phyloP scores from a whole-genome alignment of 1,284 basidiomycete species.

The Abortiporus biennis region DNA sequence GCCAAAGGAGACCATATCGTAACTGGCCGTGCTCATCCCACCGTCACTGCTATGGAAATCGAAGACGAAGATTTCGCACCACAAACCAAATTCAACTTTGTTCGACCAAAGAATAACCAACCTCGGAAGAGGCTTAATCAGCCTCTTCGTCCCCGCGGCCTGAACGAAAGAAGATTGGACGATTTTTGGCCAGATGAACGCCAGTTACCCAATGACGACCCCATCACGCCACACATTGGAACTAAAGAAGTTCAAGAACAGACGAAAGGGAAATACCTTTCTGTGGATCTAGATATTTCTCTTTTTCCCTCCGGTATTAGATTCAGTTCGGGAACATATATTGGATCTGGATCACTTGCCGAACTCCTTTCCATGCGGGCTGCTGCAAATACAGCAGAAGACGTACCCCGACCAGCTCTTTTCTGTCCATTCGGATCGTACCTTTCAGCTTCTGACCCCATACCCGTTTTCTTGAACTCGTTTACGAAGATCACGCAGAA shows the following conservation, averaged over 20 bases:
- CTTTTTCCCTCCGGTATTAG: constrained; percentile 43
- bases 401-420: constrained; percentile 8
- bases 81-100: not conserved
- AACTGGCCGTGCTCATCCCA: constrained; percentile 6
- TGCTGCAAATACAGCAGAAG: constrained; percentile 7
- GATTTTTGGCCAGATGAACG: not conserved
- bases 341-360: constrained; percentile 50
- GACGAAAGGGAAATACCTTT: constrained; percentile 1
- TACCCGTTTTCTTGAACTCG: constrained; percentile 18
- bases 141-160: no score
- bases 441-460: constrained; percentile 10
- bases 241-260: not conserved
- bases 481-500: constrained; percentile 20
- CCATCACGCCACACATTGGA: not conserved
- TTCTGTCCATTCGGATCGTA: constrained; percentile 15
- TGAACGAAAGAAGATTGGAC: constrained; percentile 1
- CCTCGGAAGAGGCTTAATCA: not conserved
- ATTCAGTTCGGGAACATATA: constrained; percentile 44
- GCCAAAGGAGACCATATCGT: not conserved
- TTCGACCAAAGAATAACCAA: not conserved
- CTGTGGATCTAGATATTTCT: constrained; percentile 41
- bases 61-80: constrained; percentile 4
- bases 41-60: constrained; percentile 4
- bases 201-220: not conserved
- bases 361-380: constrained; percentile 39